Conservation (phyloP, 2,329 filamentous ascomycete genomes). For the Myriosclerotinia duriaeana region DNA sequence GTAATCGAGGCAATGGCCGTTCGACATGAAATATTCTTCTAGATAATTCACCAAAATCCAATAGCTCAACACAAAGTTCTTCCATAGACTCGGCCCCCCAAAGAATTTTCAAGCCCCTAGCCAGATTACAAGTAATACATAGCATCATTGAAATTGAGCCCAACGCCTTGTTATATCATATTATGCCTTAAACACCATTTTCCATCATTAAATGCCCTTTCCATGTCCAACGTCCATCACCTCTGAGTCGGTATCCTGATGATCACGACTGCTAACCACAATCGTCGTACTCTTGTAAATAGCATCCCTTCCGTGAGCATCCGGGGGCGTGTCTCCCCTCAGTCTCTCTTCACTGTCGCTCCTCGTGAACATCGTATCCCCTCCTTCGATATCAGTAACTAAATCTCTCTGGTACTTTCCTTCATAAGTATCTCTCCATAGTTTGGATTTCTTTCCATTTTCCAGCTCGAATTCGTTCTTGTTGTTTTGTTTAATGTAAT, state of each 20-base stretch:
- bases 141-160: slow-evolving; percentile 3
- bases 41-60: too few species aligned
- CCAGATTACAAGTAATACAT: background rate
- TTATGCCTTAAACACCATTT: background rate
- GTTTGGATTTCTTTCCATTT: background rate
- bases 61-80: too few species aligned
- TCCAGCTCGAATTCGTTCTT: slow-evolving; percentile 14
- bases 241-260: background rate
- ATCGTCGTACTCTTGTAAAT: slow-evolving; percentile 12
- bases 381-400: slow-evolving; percentile 10
- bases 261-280: background rate
- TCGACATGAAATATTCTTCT: too few species aligned
- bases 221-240: background rate
- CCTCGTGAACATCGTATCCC: background rate
- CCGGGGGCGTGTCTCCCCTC: background rate
- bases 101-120: too few species aligned
- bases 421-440: slow-evolving; percentile 13
- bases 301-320: background rate
- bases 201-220: too few species aligned
- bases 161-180: background rate
- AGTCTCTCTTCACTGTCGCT: slow-evolving; percentile 17
- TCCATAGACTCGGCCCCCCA: too few species aligned
- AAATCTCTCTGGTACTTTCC: slow-evolving; percentile 10
- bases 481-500: slow-evolving; percentile 10
- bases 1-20: too few species aligned